These are phyloP conservation scores for Mycena sp. DNA, from an alignment of 1,284 basidiomycete genomes.

Conservation along the genomic window DNA sequence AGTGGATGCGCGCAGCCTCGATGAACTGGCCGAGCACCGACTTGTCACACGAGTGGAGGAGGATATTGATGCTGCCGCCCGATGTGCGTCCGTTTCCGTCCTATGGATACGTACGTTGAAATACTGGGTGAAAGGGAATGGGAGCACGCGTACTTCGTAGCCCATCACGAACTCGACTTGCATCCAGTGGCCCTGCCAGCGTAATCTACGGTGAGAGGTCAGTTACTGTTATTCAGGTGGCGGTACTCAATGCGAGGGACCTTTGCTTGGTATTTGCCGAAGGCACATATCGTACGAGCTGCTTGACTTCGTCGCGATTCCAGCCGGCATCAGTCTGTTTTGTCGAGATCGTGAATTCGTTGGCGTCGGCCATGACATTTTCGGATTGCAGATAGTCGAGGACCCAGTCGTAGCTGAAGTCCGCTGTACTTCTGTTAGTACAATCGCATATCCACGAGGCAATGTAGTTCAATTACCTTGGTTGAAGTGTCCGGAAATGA, in stretches of 20 bases:
- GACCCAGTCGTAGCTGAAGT: conserved; percentile 31
- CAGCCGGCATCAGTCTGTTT: conserved; percentile 29
- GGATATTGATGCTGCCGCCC: conserved; percentile 35
- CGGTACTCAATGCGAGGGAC: not conserved
- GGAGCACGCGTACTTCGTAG: conserved; percentile 24
- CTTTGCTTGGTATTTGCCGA: conserved; percentile 28
- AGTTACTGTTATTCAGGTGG: too few relatives aligned
- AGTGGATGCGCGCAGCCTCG: conserved; percentile 54
- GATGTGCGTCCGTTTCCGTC: conserved; percentile 30
- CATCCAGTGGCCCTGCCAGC: conserved; percentile 58
- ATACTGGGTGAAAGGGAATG: too few relatives aligned
- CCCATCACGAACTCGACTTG: conserved; percentile 46
- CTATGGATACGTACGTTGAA: conserved; percentile 1
- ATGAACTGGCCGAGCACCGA: conserved; percentile 53
- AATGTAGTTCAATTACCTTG: conserved; percentile 18
- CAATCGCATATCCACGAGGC: too few relatives aligned
- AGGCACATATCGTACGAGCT: conserved; percentile 24
- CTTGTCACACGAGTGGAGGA: conserved; percentile 58
- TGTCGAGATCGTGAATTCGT: conserved; percentile 31
- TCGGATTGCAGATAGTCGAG: conserved; percentile 30
- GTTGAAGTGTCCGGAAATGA: conserved; percentile 29
- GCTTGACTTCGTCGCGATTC: conserved; percentile 28
- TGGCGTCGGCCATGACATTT: conserved; percentile 30
- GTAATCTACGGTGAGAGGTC: conserved; percentile 37
- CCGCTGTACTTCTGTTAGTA: too few relatives aligned